Evolutionary conservation across 371 early-diverging fungal genomes (phyloP), one percentile per base, ranked within the genome.

Genomic region (Mortierella sp.): DNA sequence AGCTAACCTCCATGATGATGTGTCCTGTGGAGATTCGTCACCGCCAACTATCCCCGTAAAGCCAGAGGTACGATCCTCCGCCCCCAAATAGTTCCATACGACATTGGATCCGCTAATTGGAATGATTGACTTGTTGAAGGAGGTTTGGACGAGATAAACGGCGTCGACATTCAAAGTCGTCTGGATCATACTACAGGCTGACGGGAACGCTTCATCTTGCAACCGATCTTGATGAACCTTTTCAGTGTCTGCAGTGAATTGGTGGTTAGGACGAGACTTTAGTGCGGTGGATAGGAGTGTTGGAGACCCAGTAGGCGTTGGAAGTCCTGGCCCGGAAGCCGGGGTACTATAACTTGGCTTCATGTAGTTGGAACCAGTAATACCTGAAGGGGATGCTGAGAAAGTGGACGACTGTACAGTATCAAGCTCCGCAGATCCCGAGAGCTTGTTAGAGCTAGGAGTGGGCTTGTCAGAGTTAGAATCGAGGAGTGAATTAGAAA

Each of bases 151-250:
- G 35, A 83, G 75, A 56, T 78, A 83, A 12, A 83, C 70, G 3
- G 79, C 82, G 40, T 83, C 83, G 12, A 79, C 71, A 31, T 74
- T 65, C 58, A 83, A 56, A 7, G 83, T 83, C 34, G 59, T 68
- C 34, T 68, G 68, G 22, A 83, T 78, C 66, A 79, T 62, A 29
- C 55, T 43, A 28, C 78, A 74, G 12, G 83, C 79, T 12, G 61
- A 58, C 3, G 74, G 75, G 75, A 83, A 83, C 26, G 79, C 78
- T 43, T 63, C 54, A 22, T 80, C 75, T 10, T 66, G 63, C 0
- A 83, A 37, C 7, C 61, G 68, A 58, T 71, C 75, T 15, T 69
- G 59, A n/a, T 17, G 49, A 26, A 7, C 1, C 26, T 34, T 34
- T 28, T 37, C 28, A 12, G 22, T 45, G 1, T 43, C 3, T 15